These are phyloP conservation scores for Lactuca sativa DNA, from an alignment of 129 eudicot genomes.

Conservation along the genomic window DNA sequence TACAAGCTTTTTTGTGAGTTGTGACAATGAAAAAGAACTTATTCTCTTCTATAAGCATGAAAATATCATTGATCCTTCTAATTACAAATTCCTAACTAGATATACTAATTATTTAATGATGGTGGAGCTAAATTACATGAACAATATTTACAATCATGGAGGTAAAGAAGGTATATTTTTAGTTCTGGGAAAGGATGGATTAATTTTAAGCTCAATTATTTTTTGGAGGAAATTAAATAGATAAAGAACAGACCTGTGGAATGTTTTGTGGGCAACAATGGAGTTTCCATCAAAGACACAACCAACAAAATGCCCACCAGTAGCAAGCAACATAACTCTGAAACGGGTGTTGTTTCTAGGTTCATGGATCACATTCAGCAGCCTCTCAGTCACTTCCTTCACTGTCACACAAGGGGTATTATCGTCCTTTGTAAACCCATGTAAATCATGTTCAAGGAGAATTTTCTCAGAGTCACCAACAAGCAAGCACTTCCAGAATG, in stretches of 20 bases:
- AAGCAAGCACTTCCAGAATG: slow-evolving; percentile 63
- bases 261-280: slow-evolving; percentile 78
- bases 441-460: slow-evolving; percentile 41
- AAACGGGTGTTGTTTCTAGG: slow-evolving; percentile 60
- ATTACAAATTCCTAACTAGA: neutral
- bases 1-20: too few species aligned
- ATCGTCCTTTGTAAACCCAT: slow-evolving; percentile 25
- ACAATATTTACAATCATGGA: neutral
- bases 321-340: slow-evolving; percentile 68
- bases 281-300: slow-evolving; percentile 86
- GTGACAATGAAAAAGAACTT: too few species aligned
- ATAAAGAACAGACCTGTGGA: slow-evolving; percentile 61
- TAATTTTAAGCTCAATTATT: neutral
- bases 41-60: neutral
- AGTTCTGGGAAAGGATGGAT: neutral
- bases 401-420: slow-evolving; percentile 37
- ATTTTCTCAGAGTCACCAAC: slow-evolving; percentile 52
- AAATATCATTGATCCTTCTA: neutral
- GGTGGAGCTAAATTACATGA: slow-evolving; percentile 1
- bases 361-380: slow-evolving; percentile 53
- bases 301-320: slow-evolving; percentile 93
- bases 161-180: neutral
- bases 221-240: neutral
- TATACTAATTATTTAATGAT: neutral
- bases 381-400: slow-evolving; percentile 56